phyloP scores from a whole-genome alignment of 495 filamentous ascomycete genomes.

The Aspergillus conjunctus region DNA sequence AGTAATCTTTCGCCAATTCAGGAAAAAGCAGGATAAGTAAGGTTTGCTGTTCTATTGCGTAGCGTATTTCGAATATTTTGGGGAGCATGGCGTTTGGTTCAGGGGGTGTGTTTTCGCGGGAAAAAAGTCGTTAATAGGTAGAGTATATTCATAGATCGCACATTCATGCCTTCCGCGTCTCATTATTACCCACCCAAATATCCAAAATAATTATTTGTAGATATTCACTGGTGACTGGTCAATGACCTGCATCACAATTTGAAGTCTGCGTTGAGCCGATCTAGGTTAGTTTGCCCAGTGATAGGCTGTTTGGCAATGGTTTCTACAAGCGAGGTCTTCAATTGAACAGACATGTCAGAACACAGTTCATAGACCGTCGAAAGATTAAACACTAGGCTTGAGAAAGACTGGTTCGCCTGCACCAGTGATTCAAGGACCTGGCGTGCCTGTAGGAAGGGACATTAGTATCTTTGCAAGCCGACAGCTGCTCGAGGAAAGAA shows the following conservation, averaged over 20 bases:
- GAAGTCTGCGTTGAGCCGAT: constrained; percentile 73
- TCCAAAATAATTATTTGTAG: neutral
- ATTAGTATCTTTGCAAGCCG: constrained; percentile 1
- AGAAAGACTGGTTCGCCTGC: constrained; percentile 62
- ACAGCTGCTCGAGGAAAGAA: neutral
- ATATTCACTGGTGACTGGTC: neutral
- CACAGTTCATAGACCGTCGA: constrained; percentile 90
- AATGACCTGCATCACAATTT: constrained; percentile 59
- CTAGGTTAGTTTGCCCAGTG: constrained; percentile 57
- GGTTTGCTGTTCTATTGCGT: constrained; percentile 1
- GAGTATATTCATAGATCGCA: constrained; percentile 23
- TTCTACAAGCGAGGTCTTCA: constrained; percentile 72
- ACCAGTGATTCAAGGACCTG: constrained; percentile 64
- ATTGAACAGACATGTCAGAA: constrained; percentile 67
- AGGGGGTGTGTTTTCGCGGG: neutral
- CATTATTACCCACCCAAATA: neutral
- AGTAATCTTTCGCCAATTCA: constrained; percentile 27
- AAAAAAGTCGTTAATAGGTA: constrained; percentile 1
- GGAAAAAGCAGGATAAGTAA: constrained; percentile 19
- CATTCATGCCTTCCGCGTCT: constrained; percentile 4
- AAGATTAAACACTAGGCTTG: constrained; percentile 83
- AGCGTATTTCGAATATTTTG: constrained; percentile 6
- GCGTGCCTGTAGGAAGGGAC: constrained; percentile 49
- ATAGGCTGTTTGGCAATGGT: constrained; percentile 58
- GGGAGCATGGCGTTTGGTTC: constrained; percentile 21